Evolutionary conservation across 495 filamentous ascomycete genomes (phyloP).

Genomic region (Penicillium flavigenum): DNA sequence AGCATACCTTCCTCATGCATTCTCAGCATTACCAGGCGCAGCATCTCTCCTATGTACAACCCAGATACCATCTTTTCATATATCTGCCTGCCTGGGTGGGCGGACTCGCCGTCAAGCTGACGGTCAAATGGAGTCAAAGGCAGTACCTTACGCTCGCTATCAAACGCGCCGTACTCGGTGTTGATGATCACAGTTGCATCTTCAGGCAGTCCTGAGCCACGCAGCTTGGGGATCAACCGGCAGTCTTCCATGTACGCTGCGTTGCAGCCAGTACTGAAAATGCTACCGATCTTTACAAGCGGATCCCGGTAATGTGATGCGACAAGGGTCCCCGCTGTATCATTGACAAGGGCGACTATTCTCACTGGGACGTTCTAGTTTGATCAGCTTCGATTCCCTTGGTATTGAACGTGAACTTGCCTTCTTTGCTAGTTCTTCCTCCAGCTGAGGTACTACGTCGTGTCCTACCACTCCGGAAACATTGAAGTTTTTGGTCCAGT

Average conservation of each 20-base stretch:
- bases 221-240: constrained; percentile 81
- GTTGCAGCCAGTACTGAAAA: constrained; percentile 96
- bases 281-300: constrained; percentile 84
- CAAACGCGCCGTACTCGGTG: constrained; percentile 96
- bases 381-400: background rate
- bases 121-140: constrained; percentile 48
- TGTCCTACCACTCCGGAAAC: constrained; percentile 86
- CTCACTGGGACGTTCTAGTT: constrained; percentile 74
- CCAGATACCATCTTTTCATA: constrained; percentile 54
- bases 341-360: constrained; percentile 86
- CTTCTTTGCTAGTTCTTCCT: constrained; percentile 70
- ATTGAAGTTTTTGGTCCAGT: constrained; percentile 96
- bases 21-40: constrained; percentile 42
- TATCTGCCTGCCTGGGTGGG: constrained; percentile 44
- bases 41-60: constrained; percentile 48
- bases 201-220: constrained; percentile 74
- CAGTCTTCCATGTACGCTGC: constrained; percentile 92
- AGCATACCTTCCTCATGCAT: constrained; percentile 34
- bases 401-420: constrained; percentile 40
- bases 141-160: constrained; percentile 83
- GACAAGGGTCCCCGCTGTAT: constrained; percentile 92
- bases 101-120: constrained; percentile 41
- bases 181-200: constrained; percentile 89
- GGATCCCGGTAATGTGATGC: constrained; percentile 86
- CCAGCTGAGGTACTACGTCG: constrained; percentile 87